phyloP scores from a whole-genome alignment of 169 alveolate species.

The Plasmodium cynomolgi region DNA sequence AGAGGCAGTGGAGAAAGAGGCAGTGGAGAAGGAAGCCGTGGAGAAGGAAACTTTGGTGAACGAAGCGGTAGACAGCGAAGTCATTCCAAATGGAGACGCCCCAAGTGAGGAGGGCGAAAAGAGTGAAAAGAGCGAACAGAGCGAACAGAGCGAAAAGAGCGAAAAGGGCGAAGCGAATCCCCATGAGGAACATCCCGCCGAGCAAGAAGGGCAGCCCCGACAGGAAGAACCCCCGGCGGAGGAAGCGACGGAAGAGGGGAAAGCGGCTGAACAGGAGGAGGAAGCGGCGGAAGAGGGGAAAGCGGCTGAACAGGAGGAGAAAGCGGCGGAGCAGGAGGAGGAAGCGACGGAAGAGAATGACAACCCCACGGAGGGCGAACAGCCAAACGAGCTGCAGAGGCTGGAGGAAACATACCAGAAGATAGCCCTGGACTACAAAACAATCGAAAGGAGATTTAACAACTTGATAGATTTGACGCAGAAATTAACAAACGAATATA shows the following conservation, averaged over 20 bases:
- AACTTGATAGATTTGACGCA: conserved; percentile 72
- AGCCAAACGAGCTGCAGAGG: conserved; percentile 12
- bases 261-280: background rate
- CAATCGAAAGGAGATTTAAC: conserved; percentile 68
- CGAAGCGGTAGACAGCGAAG: background rate
- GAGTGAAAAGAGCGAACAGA: background rate
- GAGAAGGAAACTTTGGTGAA: background rate
- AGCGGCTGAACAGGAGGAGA: background rate
- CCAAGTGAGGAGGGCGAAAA: background rate
- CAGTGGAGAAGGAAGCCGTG: background rate
- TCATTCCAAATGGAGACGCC: background rate
- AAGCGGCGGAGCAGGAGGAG: background rate
- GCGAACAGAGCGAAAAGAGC: background rate
- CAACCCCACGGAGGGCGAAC: background rate
- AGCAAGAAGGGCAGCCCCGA: background rate
- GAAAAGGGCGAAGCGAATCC: background rate
- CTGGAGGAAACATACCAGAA: conserved; percentile 35
- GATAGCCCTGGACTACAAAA: conserved; percentile 49
- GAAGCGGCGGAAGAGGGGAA: background rate
- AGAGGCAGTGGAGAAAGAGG: background rate
- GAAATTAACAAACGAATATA: conserved; percentile 65
- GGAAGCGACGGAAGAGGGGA: background rate
- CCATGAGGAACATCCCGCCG: background rate
- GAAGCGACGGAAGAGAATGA: background rate
- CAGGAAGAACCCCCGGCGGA: background rate